Percentiles rank a stretch among this genome's conserved stretches.
Conservation (phyloP, 2,329 filamentous ascomycete species). For the Plectosphaerella sp. region DNA sequence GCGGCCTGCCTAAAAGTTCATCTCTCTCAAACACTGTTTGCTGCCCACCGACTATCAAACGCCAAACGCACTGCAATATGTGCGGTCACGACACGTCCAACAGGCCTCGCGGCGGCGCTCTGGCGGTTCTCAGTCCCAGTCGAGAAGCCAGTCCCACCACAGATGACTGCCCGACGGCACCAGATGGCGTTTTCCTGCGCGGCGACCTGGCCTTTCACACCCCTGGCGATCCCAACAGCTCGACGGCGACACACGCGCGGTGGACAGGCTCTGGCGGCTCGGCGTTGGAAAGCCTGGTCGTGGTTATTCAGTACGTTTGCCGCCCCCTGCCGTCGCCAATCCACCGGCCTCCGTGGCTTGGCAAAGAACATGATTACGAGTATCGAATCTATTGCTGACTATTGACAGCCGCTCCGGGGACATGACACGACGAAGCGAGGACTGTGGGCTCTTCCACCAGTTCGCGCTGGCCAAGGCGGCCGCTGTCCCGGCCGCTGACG, state of each 20-base stretch:
- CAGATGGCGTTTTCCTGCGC: slow-evolving; percentile 8
- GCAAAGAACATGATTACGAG: no score
- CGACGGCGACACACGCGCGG: slow-evolving; percentile 36
- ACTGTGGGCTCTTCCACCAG: slow-evolving; percentile 37
- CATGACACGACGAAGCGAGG: slow-evolving; percentile 29
- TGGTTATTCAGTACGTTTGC: slow-evolving; percentile 40
- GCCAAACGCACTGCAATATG: slow-evolving; percentile 23
- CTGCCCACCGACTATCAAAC: background rate
- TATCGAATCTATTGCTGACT: background rate
- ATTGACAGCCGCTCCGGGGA: slow-evolving; percentile 34
- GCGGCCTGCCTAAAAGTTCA: background rate
- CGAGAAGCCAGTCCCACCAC: no score
- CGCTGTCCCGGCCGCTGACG: slow-evolving; percentile 4
- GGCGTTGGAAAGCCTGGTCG: slow-evolving; percentile 18
- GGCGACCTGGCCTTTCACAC: slow-evolving; percentile 41
- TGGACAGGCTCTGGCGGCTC: slow-evolving; percentile 25
- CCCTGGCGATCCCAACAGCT: slow-evolving; percentile 29
- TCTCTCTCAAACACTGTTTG: background rate
- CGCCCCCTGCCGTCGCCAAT: no score
- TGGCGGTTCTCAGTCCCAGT: slow-evolving; percentile 34
- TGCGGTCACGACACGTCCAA: slow-evolving; percentile 38
- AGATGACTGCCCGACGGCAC: background rate
- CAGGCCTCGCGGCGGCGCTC: slow-evolving; percentile 38
- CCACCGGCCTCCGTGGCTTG: no score
- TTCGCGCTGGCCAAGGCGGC: slow-evolving; percentile 23